Percentiles rank a stretch among this genome's conserved stretches.
Evolutionary conservation across 805 yeast genomes (phyloP).

Genomic region (Saccharomycopsis javanensis): DNA sequence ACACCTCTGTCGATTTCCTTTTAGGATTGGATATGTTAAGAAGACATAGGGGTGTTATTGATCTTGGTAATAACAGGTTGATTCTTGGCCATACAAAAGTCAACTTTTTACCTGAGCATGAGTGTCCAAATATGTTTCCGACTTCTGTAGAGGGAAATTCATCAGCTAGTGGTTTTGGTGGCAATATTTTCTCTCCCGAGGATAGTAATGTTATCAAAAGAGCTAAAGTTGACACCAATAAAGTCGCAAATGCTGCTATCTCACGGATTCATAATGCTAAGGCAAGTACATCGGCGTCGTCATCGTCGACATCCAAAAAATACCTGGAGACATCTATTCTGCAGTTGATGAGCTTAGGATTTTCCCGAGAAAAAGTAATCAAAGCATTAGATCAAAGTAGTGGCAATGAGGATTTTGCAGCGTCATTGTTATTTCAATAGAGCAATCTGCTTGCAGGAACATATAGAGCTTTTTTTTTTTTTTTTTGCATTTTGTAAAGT

Average conservation of each 20-base stretch:
- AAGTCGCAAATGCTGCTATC: background rate
- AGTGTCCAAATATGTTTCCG: constrained; percentile 39
- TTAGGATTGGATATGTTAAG: constrained; percentile 88
- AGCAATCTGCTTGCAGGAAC: too few relatives aligned
- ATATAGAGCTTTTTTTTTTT: too few relatives aligned
- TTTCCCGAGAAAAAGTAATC: constrained; percentile 51
- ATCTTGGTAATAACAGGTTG: constrained; percentile 55
- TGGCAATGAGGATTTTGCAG: constrained; percentile 83
- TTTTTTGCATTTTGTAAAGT: too few relatives aligned
- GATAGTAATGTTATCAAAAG: constrained; percentile 6
- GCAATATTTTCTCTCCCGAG: constrained; percentile 23
- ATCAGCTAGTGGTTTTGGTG: constrained; percentile 27
- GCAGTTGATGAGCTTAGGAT: constrained; percentile 60
- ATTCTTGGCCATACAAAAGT: constrained; percentile 67
- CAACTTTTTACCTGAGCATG: constrained; percentile 62
- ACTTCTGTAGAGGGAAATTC: constrained; percentile 6
- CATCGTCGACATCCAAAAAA: constrained; percentile 3
- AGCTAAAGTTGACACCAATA: background rate
- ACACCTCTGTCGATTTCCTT: constrained; percentile 61
- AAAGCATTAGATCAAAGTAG: constrained; percentile 54
- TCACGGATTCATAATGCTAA: background rate
- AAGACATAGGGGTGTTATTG: constrained; percentile 77
- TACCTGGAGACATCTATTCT: constrained; percentile 32
- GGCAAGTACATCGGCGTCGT: constrained; percentile 3
- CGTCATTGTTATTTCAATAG: constrained; percentile 56